Conservation (phyloP, 1,284 basidiomycete species). For the Trametes polyzona region DNA sequence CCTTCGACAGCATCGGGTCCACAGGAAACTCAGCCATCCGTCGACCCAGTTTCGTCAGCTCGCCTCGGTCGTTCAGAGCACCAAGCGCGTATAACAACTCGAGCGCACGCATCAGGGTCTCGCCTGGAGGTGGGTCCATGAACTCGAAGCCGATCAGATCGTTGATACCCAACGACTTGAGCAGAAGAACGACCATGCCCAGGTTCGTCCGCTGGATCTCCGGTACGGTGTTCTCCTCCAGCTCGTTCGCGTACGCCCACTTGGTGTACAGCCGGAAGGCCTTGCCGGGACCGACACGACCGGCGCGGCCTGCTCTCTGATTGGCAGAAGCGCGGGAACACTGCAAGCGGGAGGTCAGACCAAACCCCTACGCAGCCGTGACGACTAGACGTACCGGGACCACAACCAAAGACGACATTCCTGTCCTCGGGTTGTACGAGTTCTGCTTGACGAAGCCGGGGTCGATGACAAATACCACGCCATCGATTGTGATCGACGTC, state of each 20-base stretch:
- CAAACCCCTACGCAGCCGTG: too few species aligned
- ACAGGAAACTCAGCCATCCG: conserved; percentile 99
- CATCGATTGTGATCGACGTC: conserved; percentile 97
- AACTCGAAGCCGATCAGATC: conserved; percentile 99
- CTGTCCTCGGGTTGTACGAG: conserved; percentile 94
- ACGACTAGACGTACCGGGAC: conserved; percentile 74
- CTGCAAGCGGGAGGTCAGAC: conserved; percentile 39
- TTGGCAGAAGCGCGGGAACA: conserved; percentile 97
- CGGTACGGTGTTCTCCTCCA: conserved; percentile 96
- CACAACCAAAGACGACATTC: conserved; percentile 94
- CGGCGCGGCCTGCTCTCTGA: conserved; percentile 95
- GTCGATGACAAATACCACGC: conserved; percentile 97
- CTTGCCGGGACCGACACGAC: conserved; percentile 98
- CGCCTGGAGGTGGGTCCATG: conserved; percentile 97
- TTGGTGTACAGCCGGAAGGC: conserved; percentile 97
- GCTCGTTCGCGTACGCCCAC: conserved; percentile 93
- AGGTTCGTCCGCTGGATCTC: conserved; percentile 99
- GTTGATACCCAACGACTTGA: conserved; percentile 97
- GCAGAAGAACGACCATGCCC: conserved; percentile 92
- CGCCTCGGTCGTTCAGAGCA: conserved; percentile 94
- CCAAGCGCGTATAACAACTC: conserved; percentile 96
- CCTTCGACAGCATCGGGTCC: conserved; percentile 96
- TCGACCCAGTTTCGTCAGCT: conserved; percentile 94
- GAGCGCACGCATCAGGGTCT: conserved; percentile 95
- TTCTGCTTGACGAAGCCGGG: conserved; percentile 99